Conservation (phyloP, 2,329 filamentous ascomycete species). For the Lecanicillium sp. region DNA sequence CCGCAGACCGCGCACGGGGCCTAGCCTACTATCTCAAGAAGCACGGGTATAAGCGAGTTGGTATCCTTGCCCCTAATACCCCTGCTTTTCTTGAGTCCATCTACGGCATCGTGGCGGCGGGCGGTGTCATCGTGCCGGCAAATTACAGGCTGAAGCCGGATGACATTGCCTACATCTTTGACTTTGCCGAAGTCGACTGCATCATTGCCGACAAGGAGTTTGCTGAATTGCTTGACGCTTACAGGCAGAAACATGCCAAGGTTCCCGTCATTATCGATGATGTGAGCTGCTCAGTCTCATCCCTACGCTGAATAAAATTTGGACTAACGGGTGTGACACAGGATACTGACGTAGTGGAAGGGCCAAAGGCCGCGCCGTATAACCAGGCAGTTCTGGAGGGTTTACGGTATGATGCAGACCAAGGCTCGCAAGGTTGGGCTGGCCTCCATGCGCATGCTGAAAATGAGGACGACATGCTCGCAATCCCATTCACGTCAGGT, state of each 20-base stretch:
- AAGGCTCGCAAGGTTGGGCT: conserved; percentile 65
- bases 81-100: conserved; percentile 89
- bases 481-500: conserved; percentile 88
- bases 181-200: conserved; percentile 75
- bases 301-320: neutral
- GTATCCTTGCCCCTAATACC: conserved; percentile 85
- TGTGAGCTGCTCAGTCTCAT: conserved; percentile 21
- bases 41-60: conserved; percentile 66
- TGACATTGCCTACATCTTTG: conserved; percentile 86
- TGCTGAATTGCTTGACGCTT: conserved; percentile 59
- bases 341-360: conserved; percentile 73
- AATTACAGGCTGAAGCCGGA: conserved; percentile 65
- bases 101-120: conserved; percentile 78
- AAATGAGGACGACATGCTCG: conserved; percentile 74
- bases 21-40: conserved; percentile 81
- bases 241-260: conserved; percentile 49
- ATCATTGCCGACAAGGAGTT: conserved; percentile 87
- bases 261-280: conserved; percentile 70
- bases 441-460: conserved; percentile 62
- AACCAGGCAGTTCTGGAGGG: conserved; percentile 80
- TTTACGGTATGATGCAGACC: conserved; percentile 59
- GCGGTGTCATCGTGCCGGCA: conserved; percentile 64
- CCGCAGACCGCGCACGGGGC: conserved; percentile 78
- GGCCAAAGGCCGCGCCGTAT: conserved; percentile 69
- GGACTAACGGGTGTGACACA: conserved; percentile 23